phyloP scores from a whole-genome alignment of 257 asterid species.

The Solanum tarijense region DNA sequence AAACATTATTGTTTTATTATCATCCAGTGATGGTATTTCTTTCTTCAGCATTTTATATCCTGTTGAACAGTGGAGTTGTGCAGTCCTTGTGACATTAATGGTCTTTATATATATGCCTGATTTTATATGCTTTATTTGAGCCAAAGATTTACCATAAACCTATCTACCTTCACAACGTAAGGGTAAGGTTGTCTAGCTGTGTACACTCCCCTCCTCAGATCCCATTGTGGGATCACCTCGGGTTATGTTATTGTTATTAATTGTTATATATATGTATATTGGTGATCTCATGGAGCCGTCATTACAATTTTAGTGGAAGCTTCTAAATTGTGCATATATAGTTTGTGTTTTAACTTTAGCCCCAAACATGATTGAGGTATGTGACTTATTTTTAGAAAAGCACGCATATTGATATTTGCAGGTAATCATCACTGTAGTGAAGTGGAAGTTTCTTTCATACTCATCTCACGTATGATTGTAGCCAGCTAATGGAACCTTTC shows the following conservation, averaged over 20 bases:
- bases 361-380: not conserved
- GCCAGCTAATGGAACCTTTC: not conserved
- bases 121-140: not conserved
- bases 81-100: not conserved
- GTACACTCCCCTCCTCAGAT: too few relatives aligned
- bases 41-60: not conserved
- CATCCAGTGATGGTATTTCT: not conserved
- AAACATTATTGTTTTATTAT: not conserved
- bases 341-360: not conserved
- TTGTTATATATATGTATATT: not conserved
- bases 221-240: too few relatives aligned
- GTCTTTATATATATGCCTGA: not conserved
- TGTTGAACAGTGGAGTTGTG: not conserved
- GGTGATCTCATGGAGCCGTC: not conserved
- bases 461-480: not conserved
- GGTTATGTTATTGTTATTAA: too few relatives aligned
- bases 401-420: not conserved
- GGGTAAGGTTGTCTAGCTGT: not conserved
- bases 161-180: not conserved
- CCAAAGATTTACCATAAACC: not conserved
- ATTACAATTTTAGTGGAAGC: not conserved
- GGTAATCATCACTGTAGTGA: not conserved
- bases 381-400: not conserved
- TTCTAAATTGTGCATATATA: not conserved
- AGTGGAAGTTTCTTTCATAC: not conserved